Evolutionary conservation across 2,329 filamentous ascomycete species (phyloP), one percentile per base, ranked within the genome.

Genomic region (Purpureocillium lavendulum): DNA sequence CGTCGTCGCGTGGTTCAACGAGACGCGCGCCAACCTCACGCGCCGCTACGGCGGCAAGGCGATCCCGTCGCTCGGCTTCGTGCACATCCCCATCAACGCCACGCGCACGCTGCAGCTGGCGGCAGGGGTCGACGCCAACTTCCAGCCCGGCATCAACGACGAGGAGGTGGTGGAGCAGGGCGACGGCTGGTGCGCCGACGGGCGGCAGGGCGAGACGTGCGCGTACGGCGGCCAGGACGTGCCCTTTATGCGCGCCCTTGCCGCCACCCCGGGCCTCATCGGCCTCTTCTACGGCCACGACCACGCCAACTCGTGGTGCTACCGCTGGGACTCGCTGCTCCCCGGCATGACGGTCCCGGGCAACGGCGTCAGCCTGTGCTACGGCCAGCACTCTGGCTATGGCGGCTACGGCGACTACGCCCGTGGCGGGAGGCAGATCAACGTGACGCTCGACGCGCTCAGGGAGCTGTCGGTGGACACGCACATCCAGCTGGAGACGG

Each of bases 381-480:
- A 81, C 50, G 77, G 78, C 5, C 75, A 82, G 46, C 80, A 82
- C 47, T 72, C 77, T 0, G 82, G 82, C 0, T 85, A 85, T 40
- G 82, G 81, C 0, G 82, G 82, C 0, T 86, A 86, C 48, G 77
- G 80, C 0, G 65, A 66, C 33, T 83, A 75, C 73, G 70, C 71
- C 9, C 71, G 81, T 0, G 82, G 81, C 2, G 68, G 70, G 5
- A 64, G 78, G 1, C 73, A 81, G 48, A 59, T 83, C 11, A 48
- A 66, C 2, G 47, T 82, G 2, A 59, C 66, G 2, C 61, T 72
- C 30, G 52, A 60, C 1, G 55, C 56, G 16, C 50, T 76, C 2
- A 49, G 50, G 7, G 46, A 58, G 3, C 47, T 60, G 5, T 26
- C 21, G 21, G 21, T 76, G 0, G 66, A 78, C 28, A 81, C 76